Percentiles rank a stretch among this genome's conserved stretches.
Conservation (phyloP, 306 rosid species). For the Styphnolobium japonicum region DNA sequence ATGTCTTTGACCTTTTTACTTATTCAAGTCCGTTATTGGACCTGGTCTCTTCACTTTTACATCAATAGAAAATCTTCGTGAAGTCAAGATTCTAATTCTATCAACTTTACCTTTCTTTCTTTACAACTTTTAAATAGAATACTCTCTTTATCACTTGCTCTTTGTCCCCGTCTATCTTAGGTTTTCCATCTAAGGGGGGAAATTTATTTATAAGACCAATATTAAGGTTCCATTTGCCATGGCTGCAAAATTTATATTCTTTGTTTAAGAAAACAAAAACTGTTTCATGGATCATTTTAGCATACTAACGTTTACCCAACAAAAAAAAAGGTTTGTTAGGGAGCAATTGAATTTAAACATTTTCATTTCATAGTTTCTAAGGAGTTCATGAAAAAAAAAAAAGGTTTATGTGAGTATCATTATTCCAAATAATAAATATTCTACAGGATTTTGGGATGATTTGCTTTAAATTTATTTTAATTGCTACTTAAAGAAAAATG, state of each 20-base stretch:
- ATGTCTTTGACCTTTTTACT: conserved; percentile 35
- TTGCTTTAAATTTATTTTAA: no score
- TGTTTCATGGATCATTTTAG: neutral
- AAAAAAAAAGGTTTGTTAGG: no score
- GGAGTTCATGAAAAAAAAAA: no score
- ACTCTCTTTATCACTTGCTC: neutral
- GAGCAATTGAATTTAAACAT: no score
- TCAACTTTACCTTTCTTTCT: conserved; percentile 35
- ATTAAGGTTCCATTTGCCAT: neutral
- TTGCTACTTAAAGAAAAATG: no score
- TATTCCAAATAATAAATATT: no score
- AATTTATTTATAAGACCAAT: neutral
- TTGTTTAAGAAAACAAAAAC: neutral
- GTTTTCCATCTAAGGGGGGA: neutral
- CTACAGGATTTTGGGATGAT: no score
- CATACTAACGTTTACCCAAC: no score
- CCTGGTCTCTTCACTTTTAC: conserved; percentile 26
- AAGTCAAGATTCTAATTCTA: conserved; percentile 41
- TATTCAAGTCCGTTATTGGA: conserved; percentile 26
- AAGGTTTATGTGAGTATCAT: no score
- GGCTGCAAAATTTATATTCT: neutral
- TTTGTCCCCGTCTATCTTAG: neutral
- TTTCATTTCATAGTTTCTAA: no score
- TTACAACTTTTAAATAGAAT: conserved; percentile 14
- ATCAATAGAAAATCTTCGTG: conserved; percentile 36